Conservation (phyloP, 169 alveolate genomes). For the Eimeria necatrix region DNA sequence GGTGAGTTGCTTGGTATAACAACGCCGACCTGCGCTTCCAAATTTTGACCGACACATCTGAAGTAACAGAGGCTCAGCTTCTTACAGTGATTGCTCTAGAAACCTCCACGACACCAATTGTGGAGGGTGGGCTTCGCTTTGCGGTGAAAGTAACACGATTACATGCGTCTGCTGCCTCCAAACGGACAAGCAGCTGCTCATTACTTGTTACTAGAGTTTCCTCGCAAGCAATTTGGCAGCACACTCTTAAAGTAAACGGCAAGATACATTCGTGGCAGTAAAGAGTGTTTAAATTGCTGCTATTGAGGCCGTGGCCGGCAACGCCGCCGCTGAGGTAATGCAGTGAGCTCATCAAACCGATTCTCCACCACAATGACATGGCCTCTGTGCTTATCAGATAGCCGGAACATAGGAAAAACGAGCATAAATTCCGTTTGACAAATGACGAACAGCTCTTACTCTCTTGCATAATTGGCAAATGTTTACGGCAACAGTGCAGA, state of each 20-base stretch:
- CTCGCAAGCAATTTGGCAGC: constrained; percentile 10
- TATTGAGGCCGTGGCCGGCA: constrained; percentile 18
- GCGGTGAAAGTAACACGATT: neutral
- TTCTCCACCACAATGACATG: neutral
- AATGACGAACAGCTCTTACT: too few relatives aligned
- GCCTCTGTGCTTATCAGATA: neutral
- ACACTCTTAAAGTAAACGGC: neutral
- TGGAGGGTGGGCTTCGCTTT: neutral
- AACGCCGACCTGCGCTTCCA: neutral
- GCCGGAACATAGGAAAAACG: too few relatives aligned
- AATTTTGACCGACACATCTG: neutral
- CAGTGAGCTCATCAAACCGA: too few relatives aligned
- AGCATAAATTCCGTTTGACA: too few relatives aligned
- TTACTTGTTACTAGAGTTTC: neutral
- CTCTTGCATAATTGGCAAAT: too few relatives aligned
- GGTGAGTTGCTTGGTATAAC: constrained; percentile 16
- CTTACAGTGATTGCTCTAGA: constrained; percentile 9
- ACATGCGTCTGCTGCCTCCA: constrained; percentile 1
- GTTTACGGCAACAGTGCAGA: too few relatives aligned
- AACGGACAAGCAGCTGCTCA: constrained; percentile 15
- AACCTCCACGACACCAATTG: neutral
- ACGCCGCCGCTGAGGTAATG: neutral
- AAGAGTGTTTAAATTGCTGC: neutral
- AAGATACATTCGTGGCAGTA: neutral
- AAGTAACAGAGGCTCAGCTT: neutral